phyloP scores from a whole-genome alignment of 1,284 basidiomycete species.

The Trametes versicolor region DNA sequence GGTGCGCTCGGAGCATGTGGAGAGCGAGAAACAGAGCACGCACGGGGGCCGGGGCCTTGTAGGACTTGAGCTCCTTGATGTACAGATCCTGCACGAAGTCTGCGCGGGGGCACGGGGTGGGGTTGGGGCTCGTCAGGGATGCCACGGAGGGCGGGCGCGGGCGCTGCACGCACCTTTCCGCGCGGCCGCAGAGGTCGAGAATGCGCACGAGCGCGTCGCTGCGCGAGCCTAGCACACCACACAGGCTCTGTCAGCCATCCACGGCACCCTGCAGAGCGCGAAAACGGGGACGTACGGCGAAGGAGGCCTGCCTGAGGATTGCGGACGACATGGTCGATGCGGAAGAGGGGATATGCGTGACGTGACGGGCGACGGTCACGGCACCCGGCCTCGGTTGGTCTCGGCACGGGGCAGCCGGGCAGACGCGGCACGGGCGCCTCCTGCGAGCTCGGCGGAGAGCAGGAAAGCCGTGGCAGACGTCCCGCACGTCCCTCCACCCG shows the following conservation, averaged over 20 bases:
- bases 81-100: slow-evolving; percentile 96
- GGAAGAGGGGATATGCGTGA: slow-evolving; percentile 48
- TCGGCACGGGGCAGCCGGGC: slow-evolving; percentile 36
- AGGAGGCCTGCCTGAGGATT: slow-evolving; percentile 66
- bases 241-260: slow-evolving; percentile 20
- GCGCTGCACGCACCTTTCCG: slow-evolving; percentile 70
- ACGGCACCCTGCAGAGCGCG: neutral
- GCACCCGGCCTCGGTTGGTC: slow-evolving; percentile 39
- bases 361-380: slow-evolving; percentile 37
- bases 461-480: slow-evolving; percentile 21
- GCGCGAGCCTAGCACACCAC: slow-evolving; percentile 51
- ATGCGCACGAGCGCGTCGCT: slow-evolving; percentile 55
- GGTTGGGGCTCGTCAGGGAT: neutral
- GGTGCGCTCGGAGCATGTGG: slow-evolving; percentile 18
- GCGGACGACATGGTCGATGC: slow-evolving; percentile 61
- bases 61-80: slow-evolving; percentile 88
- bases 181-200: slow-evolving; percentile 70
- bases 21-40: slow-evolving; percentile 39
- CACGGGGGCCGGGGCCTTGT: slow-evolving; percentile 76
- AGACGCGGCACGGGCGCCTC: slow-evolving; percentile 17
- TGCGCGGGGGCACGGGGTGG: slow-evolving; percentile 43
- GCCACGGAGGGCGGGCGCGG: slow-evolving; percentile 16
- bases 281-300: slow-evolving; percentile 51
- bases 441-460: slow-evolving; percentile 9
- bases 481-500: slow-evolving; percentile 1